A percentile compares a stretch with the other conserved stretches of the same genome.
Evolutionary conservation across 2,329 filamentous ascomycete genomes (phyloP).

Genomic region (Fusarium sp.): DNA sequence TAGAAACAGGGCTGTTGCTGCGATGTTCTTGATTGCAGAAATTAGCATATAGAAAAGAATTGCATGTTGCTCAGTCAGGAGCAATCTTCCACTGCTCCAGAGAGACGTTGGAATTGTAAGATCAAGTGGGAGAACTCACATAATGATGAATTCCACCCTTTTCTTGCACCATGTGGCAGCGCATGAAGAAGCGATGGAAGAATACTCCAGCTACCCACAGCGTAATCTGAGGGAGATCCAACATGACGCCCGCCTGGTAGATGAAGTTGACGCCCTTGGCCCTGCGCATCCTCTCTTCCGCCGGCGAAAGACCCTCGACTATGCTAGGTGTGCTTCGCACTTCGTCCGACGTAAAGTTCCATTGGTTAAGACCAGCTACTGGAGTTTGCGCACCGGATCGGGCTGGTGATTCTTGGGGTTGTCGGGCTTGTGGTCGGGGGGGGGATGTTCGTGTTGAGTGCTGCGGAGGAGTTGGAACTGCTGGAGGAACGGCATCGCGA

Average conservation of each 20-base stretch:
- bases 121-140: slow-evolving; percentile 59
- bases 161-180: slow-evolving; percentile 80
- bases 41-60: slow-evolving; percentile 22
- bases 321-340: slow-evolving; percentile 84
- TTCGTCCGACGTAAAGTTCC: slow-evolving; percentile 89
- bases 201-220: slow-evolving; percentile 92
- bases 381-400: slow-evolving; percentile 52
- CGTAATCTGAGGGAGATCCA: slow-evolving; percentile 91
- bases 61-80: neutral
- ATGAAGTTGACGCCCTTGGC: slow-evolving; percentile 98
- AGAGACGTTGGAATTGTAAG: neutral
- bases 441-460: slow-evolving; percentile 65
- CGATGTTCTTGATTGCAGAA: slow-evolving; percentile 69
- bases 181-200: slow-evolving; percentile 97
- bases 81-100: neutral
- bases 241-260: slow-evolving; percentile 89
- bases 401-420: slow-evolving; percentile 56
- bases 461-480: slow-evolving; percentile 69
- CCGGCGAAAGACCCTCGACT: slow-evolving; percentile 79
- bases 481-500: slow-evolving; percentile 65
- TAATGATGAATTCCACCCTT: slow-evolving; percentile 89
- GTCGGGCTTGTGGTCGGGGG: slow-evolving; percentile 58
- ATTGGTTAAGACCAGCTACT: slow-evolving; percentile 68
- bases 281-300: slow-evolving; percentile 81
- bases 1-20: slow-evolving; percentile 89